A percentile compares a stretch with the other conserved stretches of the same genome.
phyloP scores from a whole-genome alignment of 495 filamentous ascomycete species.

The Pseudomonodictys pantanalensis region DNA sequence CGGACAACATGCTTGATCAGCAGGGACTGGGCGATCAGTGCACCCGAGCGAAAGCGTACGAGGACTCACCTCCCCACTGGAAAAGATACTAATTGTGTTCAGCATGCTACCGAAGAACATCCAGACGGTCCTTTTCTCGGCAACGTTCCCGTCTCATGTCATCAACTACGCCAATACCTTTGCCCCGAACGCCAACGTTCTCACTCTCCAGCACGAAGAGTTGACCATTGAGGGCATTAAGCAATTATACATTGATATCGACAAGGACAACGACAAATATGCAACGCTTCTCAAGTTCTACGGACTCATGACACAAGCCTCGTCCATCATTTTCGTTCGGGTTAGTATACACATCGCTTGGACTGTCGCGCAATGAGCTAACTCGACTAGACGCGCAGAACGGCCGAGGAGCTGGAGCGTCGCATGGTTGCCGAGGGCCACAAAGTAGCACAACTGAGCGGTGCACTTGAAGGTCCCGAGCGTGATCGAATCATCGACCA shows the following conservation, averaged over 20 bases:
- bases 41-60: conserved; percentile 78
- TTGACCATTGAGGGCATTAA: conserved; percentile 96
- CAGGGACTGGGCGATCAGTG: conserved; percentile 95
- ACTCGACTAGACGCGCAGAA: conserved; percentile 51
- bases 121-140: conserved; percentile 92
- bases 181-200: conserved; percentile 79
- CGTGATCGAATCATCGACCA: conserved; percentile 83
- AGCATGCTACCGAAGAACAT: conserved; percentile 67
- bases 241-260: conserved; percentile 93
- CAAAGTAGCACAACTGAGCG: conserved; percentile 82
- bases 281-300: conserved; percentile 84
- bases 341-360: conserved; percentile 50
- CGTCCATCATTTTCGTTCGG: conserved; percentile 95
- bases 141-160: conserved; percentile 87
- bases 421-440: conserved; percentile 88
- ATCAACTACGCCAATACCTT: conserved; percentile 74
- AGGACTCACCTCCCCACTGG: too few relatives aligned
- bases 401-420: conserved; percentile 74
- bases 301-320: conserved; percentile 89
- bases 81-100: conserved; percentile 25
- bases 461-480: conserved; percentile 75
- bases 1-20: conserved; percentile 93
- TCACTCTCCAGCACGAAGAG: conserved; percentile 84
- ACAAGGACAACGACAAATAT: conserved; percentile 77
- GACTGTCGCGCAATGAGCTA: neutral